These are phyloP conservation scores for Juglanconis oblonga DNA, from an alignment of 2,329 filamentous ascomycete species.

Conservation along the genomic window DNA sequence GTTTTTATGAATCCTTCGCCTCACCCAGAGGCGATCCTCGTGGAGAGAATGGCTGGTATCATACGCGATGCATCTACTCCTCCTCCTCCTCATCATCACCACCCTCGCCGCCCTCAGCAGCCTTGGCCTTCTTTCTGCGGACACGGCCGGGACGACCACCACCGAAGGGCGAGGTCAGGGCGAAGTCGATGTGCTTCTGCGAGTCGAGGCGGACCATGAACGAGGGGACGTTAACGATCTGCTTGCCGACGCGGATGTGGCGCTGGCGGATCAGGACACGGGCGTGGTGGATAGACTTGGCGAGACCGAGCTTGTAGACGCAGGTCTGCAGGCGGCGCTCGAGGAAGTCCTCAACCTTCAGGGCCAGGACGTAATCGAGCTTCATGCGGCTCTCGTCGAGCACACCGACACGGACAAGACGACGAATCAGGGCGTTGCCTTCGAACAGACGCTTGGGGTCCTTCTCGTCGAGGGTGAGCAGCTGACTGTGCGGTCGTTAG, in stretches of 20 bases:
- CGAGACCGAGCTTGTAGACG: conserved; percentile 99
- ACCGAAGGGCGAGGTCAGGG: conserved; percentile 95
- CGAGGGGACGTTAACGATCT: conserved; percentile 99
- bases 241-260: conserved; percentile 99
- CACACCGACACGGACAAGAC: conserved; percentile 99
- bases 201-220: conserved; percentile 99
- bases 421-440: conserved; percentile 99
- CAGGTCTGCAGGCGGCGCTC: conserved; percentile 99
- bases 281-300: conserved; percentile 99
- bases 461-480: conserved; percentile 99
- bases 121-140: conserved; percentile 99
- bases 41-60: conserved; percentile 1
- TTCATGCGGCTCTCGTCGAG: conserved; percentile 99
- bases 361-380: conserved; percentile 99
- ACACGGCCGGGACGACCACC: conserved; percentile 96
- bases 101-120: conserved; percentile 79
- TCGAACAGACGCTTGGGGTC: conserved; percentile 99
- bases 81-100: conserved; percentile 87
- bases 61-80: conserved; percentile 46
- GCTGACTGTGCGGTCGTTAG: conserved; percentile 66
- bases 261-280: conserved; percentile 99
- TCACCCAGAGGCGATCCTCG: not conserved
- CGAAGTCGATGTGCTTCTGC: conserved; percentile 99
- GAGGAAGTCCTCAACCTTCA: conserved; percentile 99
- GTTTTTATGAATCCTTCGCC: conserved; percentile 12